phyloP scores from a whole-genome alignment of 2,329 filamentous ascomycete genomes.

The Trichoderma brevicompactum region DNA sequence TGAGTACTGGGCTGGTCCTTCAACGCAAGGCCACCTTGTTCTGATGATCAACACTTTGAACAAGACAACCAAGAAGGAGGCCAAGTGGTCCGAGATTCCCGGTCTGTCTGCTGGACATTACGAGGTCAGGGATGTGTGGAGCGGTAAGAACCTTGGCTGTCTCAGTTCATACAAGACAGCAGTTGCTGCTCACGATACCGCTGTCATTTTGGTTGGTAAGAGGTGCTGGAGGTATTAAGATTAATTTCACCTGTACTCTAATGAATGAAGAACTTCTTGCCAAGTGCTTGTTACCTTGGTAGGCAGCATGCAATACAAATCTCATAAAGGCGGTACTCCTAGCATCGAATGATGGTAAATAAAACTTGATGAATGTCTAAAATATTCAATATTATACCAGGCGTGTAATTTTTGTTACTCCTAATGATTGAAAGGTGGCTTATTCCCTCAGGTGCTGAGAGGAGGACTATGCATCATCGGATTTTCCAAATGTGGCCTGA shows the following conservation, averaged over 20 bases:
- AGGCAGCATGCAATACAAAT: neutral
- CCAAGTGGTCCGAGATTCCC: constrained; percentile 50
- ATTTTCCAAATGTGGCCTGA: neutral
- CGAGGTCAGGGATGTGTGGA: constrained; percentile 53
- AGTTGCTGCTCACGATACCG: constrained; percentile 45
- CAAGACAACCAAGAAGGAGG: constrained; percentile 41
- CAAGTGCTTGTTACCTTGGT: neutral
- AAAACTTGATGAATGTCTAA: too few species aligned
- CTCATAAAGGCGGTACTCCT: neutral
- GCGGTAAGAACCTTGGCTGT: constrained; percentile 45
- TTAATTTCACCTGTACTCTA: too few species aligned
- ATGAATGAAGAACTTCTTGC: neutral
- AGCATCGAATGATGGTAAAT: neutral
- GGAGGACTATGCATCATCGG: too few species aligned
- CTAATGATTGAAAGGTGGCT: too few species aligned
- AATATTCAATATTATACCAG: too few species aligned
- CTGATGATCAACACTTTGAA: constrained; percentile 52
- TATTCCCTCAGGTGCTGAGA: too few species aligned
- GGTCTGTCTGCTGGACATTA: constrained; percentile 43
- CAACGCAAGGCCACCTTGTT: constrained; percentile 49
- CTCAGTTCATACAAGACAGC: constrained; percentile 38
- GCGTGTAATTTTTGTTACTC: too few species aligned
- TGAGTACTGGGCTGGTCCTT: constrained; percentile 54
- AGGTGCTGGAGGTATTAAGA: neutral
- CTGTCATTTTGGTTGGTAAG: constrained; percentile 34